Evolutionary conservation across 805 yeast species (phyloP).

Genomic region (Ogataea saltuana): DNA sequence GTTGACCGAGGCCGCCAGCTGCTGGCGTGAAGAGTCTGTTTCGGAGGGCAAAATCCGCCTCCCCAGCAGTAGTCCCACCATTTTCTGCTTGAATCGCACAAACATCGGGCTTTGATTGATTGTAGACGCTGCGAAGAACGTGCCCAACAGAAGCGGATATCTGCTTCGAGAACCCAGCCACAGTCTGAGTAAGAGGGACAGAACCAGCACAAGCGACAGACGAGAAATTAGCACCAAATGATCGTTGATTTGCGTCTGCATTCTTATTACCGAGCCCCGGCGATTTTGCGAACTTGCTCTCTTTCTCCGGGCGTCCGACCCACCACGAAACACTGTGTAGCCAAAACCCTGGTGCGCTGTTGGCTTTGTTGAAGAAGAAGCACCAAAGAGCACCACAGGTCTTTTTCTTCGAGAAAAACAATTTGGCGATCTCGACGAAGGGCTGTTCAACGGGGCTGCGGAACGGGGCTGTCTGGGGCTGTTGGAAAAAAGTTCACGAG

Average conservation of each 20-base stretch:
- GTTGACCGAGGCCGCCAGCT: conserved; percentile 41
- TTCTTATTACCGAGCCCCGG: too few species aligned
- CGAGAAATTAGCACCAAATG: conserved; percentile 31
- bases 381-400: too few species aligned
- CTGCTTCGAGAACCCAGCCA: conserved; percentile 24
- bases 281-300: too few species aligned
- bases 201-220: conserved; percentile 29
- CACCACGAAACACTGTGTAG: too few species aligned
- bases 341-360: too few species aligned
- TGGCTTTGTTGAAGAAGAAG: too few species aligned
- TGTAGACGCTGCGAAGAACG: conserved; percentile 34
- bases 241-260: conserved; percentile 5
- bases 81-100: conserved; percentile 14
- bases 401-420: too few species aligned
- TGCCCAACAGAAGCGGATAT: conserved; percentile 26
- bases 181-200: conserved; percentile 27
- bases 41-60: conserved; percentile 10
- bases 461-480: too few species aligned
- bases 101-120: conserved; percentile 30
- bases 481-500: too few species aligned
- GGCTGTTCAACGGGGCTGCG: too few species aligned
- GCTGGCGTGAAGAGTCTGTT: conserved; percentile 24
- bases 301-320: too few species aligned
- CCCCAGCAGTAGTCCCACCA: conserved; percentile 7
- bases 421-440: too few species aligned